Evolutionary conservation across 495 filamentous ascomycete species (phyloP).

Genomic region (Apiosordaria backusii): DNA sequence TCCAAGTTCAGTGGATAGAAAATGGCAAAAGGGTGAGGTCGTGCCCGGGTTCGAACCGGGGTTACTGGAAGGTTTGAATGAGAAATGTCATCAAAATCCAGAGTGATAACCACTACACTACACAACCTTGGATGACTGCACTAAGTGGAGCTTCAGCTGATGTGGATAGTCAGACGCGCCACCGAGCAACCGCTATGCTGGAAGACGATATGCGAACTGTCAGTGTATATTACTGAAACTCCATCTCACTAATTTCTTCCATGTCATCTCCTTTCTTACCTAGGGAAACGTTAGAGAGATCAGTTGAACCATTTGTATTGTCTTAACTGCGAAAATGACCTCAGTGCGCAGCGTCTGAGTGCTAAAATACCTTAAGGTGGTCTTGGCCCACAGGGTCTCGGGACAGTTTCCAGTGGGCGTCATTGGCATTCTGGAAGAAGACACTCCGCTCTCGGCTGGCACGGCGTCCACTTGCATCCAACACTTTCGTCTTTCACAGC

Average conservation of each 20-base stretch:
- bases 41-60: not conserved
- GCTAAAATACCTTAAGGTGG: not conserved
- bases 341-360: not conserved
- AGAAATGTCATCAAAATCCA: not conserved
- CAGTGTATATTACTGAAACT: too few relatives aligned
- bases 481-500: not conserved
- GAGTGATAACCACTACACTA: not conserved
- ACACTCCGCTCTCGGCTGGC: not conserved
- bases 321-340: too few relatives aligned
- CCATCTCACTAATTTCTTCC: too few relatives aligned
- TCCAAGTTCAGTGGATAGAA: too few relatives aligned
- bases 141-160: too few relatives aligned
- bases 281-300: too few relatives aligned
- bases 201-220: too few relatives aligned
- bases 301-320: too few relatives aligned
- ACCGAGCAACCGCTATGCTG: too few relatives aligned
- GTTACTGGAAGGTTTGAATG: not conserved
- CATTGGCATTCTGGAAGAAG: not conserved
- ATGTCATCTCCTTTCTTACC: too few relatives aligned
- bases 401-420: not conserved
- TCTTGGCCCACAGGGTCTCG: not conserved
- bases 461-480: not conserved
- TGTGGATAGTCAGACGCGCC: too few relatives aligned
- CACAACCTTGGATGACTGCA: not conserved
- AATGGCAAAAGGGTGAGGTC: not conserved